These are phyloP conservation scores for Lactarius tabidus DNA, from an alignment of 768 basidiomycete genomes.

Conservation along the genomic window DNA sequence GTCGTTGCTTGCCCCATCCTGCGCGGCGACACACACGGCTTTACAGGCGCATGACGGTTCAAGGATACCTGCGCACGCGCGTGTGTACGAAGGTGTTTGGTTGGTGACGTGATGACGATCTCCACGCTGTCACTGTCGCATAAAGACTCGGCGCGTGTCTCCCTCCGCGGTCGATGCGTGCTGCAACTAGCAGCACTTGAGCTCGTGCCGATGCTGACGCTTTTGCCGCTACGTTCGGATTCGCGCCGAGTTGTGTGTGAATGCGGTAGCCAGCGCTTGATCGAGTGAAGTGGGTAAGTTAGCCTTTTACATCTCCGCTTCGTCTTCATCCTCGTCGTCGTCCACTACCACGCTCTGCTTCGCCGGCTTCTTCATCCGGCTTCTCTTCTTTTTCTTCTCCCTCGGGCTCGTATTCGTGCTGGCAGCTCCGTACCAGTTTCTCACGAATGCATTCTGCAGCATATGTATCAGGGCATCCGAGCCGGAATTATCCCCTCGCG, in stretches of 20 bases:
- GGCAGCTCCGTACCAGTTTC: too few species aligned
- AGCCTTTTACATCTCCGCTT: too few species aligned
- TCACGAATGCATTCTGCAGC: slow-evolving; percentile 16
- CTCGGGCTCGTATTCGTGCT: too few species aligned
- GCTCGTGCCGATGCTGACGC: neutral
- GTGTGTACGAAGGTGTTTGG: neutral
- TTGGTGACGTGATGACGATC: neutral
- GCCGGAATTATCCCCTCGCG: too few species aligned
- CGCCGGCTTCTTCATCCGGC: too few species aligned
- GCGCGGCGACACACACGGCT: neutral
- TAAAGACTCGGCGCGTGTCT: too few species aligned
- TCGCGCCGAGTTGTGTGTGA: slow-evolving; percentile 11
- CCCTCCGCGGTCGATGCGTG: neutral
- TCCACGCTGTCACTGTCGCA: neutral
- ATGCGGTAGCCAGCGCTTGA: slow-evolving; percentile 3
- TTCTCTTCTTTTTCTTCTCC: too few species aligned
- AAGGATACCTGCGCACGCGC: too few species aligned
- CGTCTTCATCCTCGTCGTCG: neutral
- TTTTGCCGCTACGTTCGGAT: neutral
- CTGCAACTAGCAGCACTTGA: neutral
- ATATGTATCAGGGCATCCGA: too few species aligned
- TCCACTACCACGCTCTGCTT: neutral
- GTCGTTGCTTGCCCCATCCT: neutral
- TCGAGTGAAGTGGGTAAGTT: neutral
- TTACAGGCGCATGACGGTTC: neutral